phyloP scores from a whole-genome alignment of 176 grass and related monocot genomes.

The Zizania latifolia region DNA sequence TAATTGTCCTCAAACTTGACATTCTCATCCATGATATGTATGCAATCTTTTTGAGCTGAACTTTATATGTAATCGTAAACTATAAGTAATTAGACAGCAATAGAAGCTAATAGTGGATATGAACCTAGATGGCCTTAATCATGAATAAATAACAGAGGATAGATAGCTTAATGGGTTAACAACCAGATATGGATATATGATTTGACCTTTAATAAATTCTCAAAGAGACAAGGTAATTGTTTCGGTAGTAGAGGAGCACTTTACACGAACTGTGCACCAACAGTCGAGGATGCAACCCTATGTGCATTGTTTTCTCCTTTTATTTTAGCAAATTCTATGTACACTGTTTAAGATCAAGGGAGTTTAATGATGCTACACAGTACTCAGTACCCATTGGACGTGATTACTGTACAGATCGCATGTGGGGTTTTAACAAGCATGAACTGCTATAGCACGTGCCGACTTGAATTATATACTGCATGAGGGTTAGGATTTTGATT shows the following conservation, averaged over 20 bases:
- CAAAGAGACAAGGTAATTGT: background rate
- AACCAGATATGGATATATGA: background rate
- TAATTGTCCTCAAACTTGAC: background rate
- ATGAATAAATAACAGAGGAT: background rate
- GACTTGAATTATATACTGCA: background rate
- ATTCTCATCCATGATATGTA: background rate
- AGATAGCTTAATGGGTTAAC: background rate
- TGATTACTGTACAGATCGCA: slow-evolving; percentile 7
- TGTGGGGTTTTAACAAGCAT: background rate
- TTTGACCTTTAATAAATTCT: background rate
- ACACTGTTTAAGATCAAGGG: background rate
- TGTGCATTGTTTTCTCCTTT: background rate
- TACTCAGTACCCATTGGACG: background rate
- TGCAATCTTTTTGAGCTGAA: background rate
- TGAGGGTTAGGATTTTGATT: background rate
- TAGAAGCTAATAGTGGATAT: background rate
- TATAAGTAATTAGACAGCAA: slow-evolving; percentile 16
- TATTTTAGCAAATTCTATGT: background rate
- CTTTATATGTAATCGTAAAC: background rate
- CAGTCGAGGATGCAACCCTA: background rate
- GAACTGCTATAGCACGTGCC: background rate
- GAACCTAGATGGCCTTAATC: background rate
- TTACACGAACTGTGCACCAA: background rate
- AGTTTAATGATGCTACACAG: background rate
- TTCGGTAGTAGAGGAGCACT: background rate